A percentile compares a stretch with the other conserved stretches of the same genome.
These are phyloP conservation scores for Teunomyces lycoperdinae DNA, from an alignment of 805 yeast genomes.

Conservation along the genomic window DNA sequence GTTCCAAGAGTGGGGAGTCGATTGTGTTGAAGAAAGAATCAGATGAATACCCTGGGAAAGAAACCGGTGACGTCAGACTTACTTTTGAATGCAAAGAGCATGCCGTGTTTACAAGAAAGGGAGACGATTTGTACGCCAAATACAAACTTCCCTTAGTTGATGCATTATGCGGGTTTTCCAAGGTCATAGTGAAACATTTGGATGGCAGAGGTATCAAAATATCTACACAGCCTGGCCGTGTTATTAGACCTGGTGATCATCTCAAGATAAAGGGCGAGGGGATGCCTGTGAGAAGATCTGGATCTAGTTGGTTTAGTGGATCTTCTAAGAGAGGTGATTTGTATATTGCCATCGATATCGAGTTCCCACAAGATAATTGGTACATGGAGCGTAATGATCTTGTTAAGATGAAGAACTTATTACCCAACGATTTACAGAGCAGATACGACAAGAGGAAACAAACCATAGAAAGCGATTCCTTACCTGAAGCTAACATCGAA, in stretches of 20 bases:
- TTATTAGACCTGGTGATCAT: constrained; percentile 71
- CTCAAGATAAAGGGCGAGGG: constrained; percentile 72
- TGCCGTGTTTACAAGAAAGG: constrained; percentile 51
- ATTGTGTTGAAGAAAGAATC: constrained; percentile 66
- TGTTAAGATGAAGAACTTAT: constrained; percentile 47
- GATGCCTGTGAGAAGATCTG: constrained; percentile 60
- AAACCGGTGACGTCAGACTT: constrained; percentile 76
- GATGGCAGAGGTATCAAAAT: constrained; percentile 75
- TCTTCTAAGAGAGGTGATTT: constrained; percentile 58
- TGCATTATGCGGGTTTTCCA: constrained; percentile 78
- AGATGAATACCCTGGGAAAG: constrained; percentile 71
- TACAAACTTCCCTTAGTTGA: constrained; percentile 68
- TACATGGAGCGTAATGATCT: constrained; percentile 69
- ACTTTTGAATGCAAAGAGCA: constrained; percentile 52
- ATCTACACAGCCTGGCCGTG: constrained; percentile 72
- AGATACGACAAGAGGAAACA: constrained; percentile 22
- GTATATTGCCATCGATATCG: constrained; percentile 66
- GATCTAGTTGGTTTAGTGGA: constrained; percentile 26
- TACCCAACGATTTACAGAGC: constrained; percentile 44
- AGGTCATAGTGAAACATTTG: constrained; percentile 62
- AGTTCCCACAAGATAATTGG: constrained; percentile 87
- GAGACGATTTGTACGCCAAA: constrained; percentile 61
- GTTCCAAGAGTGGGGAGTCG: constrained; percentile 60
- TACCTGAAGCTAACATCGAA: constrained; percentile 38
- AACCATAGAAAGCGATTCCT: constrained; percentile 21